phyloP scores from a whole-genome alignment of 148 eudicot species.

The Dysphania ambrosioides region DNA sequence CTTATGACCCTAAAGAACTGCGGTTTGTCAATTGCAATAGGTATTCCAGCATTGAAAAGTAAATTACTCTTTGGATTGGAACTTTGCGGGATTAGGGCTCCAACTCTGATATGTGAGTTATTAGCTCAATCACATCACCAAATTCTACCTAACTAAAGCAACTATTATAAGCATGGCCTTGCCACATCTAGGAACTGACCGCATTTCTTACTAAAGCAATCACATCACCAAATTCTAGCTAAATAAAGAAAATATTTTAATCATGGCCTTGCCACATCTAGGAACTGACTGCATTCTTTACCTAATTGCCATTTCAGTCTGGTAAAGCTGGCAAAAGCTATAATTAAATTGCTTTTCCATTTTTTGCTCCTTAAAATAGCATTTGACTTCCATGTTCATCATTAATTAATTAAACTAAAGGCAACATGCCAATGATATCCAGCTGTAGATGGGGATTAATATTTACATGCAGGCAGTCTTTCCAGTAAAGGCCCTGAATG shows the following conservation, averaged over 20 bases:
- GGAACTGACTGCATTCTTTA: background rate
- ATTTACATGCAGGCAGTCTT: background rate
- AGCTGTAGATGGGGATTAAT: background rate
- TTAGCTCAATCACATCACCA: slow-evolving; percentile 8
- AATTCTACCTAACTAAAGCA: slow-evolving; percentile 5
- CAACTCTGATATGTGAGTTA: background rate
- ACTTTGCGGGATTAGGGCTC: too few species aligned
- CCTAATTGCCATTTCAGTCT: background rate
- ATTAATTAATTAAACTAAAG: background rate
- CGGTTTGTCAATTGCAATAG: background rate
- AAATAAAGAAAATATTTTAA: background rate
- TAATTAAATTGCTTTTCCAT: background rate
- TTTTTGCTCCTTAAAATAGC: background rate
- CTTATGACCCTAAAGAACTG: background rate
- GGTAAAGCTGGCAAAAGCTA: background rate
- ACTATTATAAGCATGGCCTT: background rate
- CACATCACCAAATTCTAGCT: slow-evolving; percentile 10
- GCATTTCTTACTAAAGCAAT: too few species aligned
- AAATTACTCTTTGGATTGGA: too few species aligned
- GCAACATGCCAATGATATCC: background rate
- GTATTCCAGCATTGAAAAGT: background rate
- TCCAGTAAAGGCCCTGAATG: too few species aligned
- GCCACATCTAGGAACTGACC: background rate
- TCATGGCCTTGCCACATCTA: slow-evolving; percentile 2
- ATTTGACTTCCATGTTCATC: background rate